Conservation (phyloP, 768 basidiomycete genomes). For the Cyclocybe cylindracea region DNA sequence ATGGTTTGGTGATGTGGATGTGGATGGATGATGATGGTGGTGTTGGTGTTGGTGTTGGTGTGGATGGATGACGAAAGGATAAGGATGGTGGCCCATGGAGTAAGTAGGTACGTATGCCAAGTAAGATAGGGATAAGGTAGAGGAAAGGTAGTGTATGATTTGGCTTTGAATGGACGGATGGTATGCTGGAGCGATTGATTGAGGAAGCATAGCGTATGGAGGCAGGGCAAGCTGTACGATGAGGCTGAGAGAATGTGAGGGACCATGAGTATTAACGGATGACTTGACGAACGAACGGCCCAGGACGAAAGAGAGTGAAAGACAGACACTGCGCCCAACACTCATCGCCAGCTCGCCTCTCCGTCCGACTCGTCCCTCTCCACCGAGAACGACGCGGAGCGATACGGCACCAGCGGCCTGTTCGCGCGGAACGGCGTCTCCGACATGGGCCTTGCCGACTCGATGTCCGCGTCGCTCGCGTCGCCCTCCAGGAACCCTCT, state of each 20-base stretch:
- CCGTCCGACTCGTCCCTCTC: conserved; percentile 1
- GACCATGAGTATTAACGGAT: conserved; percentile 1
- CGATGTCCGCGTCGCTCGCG: conserved; percentile 33
- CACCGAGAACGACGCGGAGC: conserved; percentile 15
- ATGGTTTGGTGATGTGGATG: too few relatives aligned
- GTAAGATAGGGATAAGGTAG: too few relatives aligned
- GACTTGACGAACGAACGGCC: conserved; percentile 6
- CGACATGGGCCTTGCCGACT: conserved; percentile 40
- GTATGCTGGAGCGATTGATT: too few relatives aligned
- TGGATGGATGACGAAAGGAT: too few relatives aligned
- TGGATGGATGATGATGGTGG: too few relatives aligned
- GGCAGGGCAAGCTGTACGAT: too few relatives aligned
- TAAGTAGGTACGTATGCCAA: too few relatives aligned
- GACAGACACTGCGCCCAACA: neutral
- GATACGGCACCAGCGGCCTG: conserved; percentile 29
- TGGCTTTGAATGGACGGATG: too few relatives aligned
- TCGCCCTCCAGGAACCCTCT: conserved; percentile 23
- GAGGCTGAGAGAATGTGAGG: too few relatives aligned
- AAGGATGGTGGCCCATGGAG: too few relatives aligned
- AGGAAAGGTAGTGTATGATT: too few relatives aligned
- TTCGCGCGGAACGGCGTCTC: conserved; percentile 44
- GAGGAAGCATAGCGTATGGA: neutral
- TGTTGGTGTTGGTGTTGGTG: too few relatives aligned
- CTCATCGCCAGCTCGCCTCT: conserved; percentile 8
- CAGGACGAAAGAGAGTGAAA: neutral